Percentiles rank a stretch among this genome's conserved stretches.
Conservation (phyloP, 148 eudicot genomes). For the Rhododendron ovatum region DNA sequence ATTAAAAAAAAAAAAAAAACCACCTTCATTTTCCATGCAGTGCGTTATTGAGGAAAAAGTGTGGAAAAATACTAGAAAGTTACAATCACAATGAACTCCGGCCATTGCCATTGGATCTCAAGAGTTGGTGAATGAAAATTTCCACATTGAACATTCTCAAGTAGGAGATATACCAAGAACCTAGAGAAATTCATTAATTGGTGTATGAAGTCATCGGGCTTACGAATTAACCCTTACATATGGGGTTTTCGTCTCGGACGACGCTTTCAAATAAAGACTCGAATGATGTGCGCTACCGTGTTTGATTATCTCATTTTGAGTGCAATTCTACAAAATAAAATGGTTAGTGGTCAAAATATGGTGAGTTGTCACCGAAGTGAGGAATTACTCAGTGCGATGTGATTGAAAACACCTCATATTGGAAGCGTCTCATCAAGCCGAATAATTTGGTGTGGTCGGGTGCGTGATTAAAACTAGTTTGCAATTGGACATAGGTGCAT, state of each 20-base stretch:
- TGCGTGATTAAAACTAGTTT: no score
- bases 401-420: no score
- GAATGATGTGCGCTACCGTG: no score
- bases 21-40: background rate
- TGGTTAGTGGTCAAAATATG: no score
- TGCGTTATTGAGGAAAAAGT: background rate
- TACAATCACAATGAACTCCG: background rate
- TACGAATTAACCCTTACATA: background rate
- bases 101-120: background rate
- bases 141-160: background rate
- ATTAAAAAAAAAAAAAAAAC: background rate
- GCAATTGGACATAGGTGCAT: no score
- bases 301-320: no score
- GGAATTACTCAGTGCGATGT: no score
- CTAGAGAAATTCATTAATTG: background rate
- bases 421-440: no score
- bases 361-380: no score
- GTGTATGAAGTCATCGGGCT: background rate
- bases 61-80: background rate
- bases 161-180: background rate
- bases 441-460: no score
- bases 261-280: no score
- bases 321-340: no score
- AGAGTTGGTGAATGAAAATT: background rate
- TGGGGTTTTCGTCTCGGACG: background rate